A percentile compares a stretch with the other conserved stretches of the same genome.
phyloP scores from a whole-genome alignment of 2,329 filamentous ascomycete genomes.

The Penicillium paneum region DNA sequence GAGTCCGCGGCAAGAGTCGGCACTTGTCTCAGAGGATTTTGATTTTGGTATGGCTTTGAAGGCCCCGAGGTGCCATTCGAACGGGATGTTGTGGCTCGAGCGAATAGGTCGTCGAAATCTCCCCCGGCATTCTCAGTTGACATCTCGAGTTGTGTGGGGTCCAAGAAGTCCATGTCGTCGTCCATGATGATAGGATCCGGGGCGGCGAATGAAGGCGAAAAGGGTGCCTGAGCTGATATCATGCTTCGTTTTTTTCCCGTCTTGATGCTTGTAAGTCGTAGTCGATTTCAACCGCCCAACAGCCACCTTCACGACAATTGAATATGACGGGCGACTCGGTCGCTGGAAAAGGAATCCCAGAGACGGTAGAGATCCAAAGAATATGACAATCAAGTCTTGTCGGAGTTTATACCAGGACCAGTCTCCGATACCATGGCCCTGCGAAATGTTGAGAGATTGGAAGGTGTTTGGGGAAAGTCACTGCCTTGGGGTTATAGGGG shows the following conservation, averaged over 20 bases:
- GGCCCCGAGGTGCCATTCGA: constrained; percentile 28
- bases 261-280: constrained; percentile 5
- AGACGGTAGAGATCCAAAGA: neutral
- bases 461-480: constrained; percentile 14
- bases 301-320: constrained; percentile 5
- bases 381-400: neutral
- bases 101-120: constrained; percentile 45
- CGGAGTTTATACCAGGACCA: constrained; percentile 18
- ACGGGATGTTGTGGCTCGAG: constrained; percentile 32
- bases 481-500: constrained; percentile 20
- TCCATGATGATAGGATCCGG: constrained; percentile 44
- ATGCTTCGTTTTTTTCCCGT: constrained; percentile 28
- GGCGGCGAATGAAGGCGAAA: constrained; percentile 38
- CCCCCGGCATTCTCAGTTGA: constrained; percentile 37
- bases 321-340: neutral
- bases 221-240: constrained; percentile 34
- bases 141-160: constrained; percentile 38
- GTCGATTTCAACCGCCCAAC: constrained; percentile 13
- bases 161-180: constrained; percentile 45
- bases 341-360: constrained; percentile 3
- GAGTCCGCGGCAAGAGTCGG: constrained; percentile 37
- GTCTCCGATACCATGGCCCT: constrained; percentile 23
- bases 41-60: constrained; percentile 30
- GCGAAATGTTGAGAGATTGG: constrained; percentile 3
- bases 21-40: constrained; percentile 34